Conservation (phyloP, 495 filamentous ascomycete species). For the Podospora appendiculata region DNA sequence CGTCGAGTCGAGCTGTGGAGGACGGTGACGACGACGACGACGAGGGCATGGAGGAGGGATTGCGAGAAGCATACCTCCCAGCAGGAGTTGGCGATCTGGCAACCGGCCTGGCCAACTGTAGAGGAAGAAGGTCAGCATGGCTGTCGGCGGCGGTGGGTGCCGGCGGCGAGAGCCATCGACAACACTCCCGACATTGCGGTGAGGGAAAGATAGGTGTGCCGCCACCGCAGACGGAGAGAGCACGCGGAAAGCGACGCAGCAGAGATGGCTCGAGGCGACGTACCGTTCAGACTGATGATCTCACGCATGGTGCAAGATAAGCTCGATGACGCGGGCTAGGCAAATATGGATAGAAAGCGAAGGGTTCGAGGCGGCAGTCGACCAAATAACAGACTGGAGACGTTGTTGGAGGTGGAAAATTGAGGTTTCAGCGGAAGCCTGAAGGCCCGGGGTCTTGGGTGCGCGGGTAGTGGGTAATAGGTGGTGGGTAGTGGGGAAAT, state of each 20-base stretch:
- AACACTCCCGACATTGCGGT: constrained; percentile 20
- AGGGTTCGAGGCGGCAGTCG: constrained; percentile 7
- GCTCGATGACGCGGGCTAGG: constrained; percentile 7
- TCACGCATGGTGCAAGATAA: constrained; percentile 77
- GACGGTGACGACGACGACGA: not conserved
- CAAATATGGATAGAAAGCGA: constrained; percentile 14
- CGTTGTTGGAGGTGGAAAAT: constrained; percentile 23
- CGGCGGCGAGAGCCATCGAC: not conserved
- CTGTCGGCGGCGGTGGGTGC: not conserved
- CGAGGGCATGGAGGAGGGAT: not conserved
- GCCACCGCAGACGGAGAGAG: not conserved
- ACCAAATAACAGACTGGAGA: constrained; percentile 12
- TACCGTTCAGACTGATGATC: constrained; percentile 99
- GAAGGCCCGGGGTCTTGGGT: constrained; percentile 8
- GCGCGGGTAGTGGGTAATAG: no score
- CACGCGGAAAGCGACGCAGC: constrained; percentile 1
- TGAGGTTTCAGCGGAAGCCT: constrained; percentile 25
- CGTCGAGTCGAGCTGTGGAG: not conserved
- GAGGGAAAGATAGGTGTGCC: constrained; percentile 25
- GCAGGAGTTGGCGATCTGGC: constrained; percentile 99
- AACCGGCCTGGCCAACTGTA: constrained; percentile 98
- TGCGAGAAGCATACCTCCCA: constrained; percentile 78
- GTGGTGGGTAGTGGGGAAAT: constrained; percentile 29
- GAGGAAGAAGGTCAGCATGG: constrained; percentile 31
- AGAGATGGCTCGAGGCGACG: constrained; percentile 27